Evolutionary conservation across 108 stramenopile genomes (phyloP), one percentile per base, ranked within the genome.

Genomic region (Aureococcus anophagefferens): DNA sequence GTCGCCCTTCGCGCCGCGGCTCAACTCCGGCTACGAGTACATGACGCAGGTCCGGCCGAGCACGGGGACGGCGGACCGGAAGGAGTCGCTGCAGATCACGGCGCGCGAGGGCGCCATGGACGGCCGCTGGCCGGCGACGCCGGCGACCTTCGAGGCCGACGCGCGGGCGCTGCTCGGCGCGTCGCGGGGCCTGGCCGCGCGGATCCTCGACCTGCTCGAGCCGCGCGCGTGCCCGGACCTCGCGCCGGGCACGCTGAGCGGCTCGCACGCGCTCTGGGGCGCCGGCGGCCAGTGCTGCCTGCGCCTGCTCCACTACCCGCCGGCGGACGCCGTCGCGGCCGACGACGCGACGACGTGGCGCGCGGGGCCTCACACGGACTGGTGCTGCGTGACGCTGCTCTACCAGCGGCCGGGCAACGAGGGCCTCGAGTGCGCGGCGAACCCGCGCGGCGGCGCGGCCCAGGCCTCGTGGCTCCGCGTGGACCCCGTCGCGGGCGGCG

Each of bases 361-460:
- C 34, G 81, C 81, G 16, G 84, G 84, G n/a, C 67, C 84, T 0
- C 84, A 85, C 68, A 83, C 85, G 14, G 85, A 83, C 67, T 83
- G 82, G 85, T 59, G 36, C 35, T 72, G 72, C 64, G 30, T 86
- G 36, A 86, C 85, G 21, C 69, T 86, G 30, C 62, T 86, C 18
- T 86, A 78, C 37, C 85, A 86, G 72, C 77, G 74, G 34, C 30
- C 45, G 5, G 85, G 80, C 30, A 73, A 82, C 33, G 70, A 33
- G 37, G 85, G 85, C 11, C 73, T 86, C 25, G 85, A 86, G 77
- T 86, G 85, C 66, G 66, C 77, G 31, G 74, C 80, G 35, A 74
- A 83, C 67, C 78, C 80, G 21, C 70, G 73, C 7, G 77, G 29
- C 36, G 79, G 35, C 25, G 40, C 63, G 28, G 44, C 33, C 28